These are phyloP conservation scores for Pulicaria dysenterica DNA, from an alignment of 129 eudicot genomes.

Conservation along the genomic window DNA sequence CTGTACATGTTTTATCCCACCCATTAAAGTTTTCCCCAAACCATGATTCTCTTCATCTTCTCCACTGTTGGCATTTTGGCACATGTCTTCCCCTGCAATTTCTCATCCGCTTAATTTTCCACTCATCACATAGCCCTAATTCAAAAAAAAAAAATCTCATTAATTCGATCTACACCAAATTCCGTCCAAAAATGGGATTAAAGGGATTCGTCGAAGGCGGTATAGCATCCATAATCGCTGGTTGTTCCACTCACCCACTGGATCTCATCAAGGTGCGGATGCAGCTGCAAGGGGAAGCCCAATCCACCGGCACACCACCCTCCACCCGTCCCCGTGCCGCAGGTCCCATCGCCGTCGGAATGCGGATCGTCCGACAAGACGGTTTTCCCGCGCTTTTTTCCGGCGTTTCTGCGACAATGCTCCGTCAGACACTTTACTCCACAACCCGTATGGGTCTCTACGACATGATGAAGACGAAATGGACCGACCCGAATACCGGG, in stretches of 20 bases:
- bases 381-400: slow-evolving; percentile 68
- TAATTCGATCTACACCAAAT: background rate
- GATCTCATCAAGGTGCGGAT: slow-evolving; percentile 90
- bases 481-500: slow-evolving; percentile 66
- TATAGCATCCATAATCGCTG: slow-evolving; percentile 83
- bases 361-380: slow-evolving; percentile 62
- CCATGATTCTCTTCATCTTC: slow-evolving; percentile 7
- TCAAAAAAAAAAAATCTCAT: background rate
- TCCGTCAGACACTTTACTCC: slow-evolving; percentile 83
- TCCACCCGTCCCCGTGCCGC: slow-evolving; percentile 56
- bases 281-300: slow-evolving; percentile 81
- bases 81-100: background rate
- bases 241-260: slow-evolving; percentile 82
- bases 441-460: slow-evolving; percentile 90
- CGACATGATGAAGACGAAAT: slow-evolving; percentile 63
- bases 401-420: slow-evolving; percentile 88
- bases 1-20: too few species aligned
- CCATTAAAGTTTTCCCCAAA: too few species aligned
- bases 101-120: background rate
- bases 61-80: slow-evolving; percentile 7
- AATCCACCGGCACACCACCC: slow-evolving; percentile 43
- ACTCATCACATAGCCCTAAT: slow-evolving; percentile 11
- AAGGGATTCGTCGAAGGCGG: slow-evolving; percentile 95
- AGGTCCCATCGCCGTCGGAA: slow-evolving; percentile 70
- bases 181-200: slow-evolving; percentile 43